phyloP scores from a whole-genome alignment of 2,329 filamentous ascomycete species.

The Metarhizium brunneum region DNA sequence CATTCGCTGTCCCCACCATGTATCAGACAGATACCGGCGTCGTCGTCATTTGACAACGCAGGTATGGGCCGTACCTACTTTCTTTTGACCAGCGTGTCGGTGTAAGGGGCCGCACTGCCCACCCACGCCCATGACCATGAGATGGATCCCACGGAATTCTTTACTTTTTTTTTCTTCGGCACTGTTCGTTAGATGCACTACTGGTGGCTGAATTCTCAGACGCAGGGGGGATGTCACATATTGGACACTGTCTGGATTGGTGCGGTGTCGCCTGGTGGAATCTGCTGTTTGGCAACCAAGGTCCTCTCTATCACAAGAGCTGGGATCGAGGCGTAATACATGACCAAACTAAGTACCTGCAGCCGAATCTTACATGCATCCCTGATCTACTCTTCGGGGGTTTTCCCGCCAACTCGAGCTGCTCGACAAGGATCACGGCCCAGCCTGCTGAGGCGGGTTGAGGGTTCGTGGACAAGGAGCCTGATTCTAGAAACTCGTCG shows the following conservation, averaged over 20 bases:
- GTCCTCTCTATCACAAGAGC: not conserved
- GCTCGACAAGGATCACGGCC: not conserved
- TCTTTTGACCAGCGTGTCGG: not conserved
- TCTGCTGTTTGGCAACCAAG: not conserved
- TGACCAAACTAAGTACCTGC: not conserved
- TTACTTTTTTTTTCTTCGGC: not conserved
- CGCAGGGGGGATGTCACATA: not conserved
- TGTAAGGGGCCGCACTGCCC: not conserved
- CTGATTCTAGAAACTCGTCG: not conserved
- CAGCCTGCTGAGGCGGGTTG: not conserved
- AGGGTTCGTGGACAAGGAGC: not conserved
- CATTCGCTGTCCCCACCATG: not conserved
- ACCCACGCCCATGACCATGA: too few species aligned
- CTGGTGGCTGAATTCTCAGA: not conserved
- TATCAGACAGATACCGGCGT: not conserved
- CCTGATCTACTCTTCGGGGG: not conserved
- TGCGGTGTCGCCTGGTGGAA: not conserved
- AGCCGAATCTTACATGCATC: not conserved
- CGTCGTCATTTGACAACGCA: not conserved
- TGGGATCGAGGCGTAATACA: not conserved
- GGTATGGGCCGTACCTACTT: not conserved
- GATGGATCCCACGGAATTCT: too few species aligned
- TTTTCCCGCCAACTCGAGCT: not conserved
- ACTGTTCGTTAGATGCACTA: not conserved
- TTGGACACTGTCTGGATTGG: not conserved